A percentile compares a stretch with the other conserved stretches of the same genome.
Conservation (phyloP, 2,329 filamentous ascomycete genomes). For the Aspergillus japonicus region DNA sequence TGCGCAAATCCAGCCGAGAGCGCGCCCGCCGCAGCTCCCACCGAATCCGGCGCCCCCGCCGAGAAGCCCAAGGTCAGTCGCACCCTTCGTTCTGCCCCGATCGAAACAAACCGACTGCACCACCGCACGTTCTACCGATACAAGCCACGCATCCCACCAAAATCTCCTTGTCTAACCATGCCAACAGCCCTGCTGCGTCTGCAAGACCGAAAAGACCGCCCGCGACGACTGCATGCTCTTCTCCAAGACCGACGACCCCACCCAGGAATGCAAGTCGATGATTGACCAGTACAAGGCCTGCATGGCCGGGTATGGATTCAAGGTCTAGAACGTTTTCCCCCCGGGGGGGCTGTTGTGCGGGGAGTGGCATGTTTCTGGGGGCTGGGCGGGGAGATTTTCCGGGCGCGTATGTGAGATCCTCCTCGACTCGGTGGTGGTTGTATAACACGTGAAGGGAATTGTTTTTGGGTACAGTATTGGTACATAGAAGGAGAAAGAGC, state of each 20-base stretch:
- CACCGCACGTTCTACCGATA: not conserved
- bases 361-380: too few relatives aligned
- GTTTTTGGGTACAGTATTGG: not conserved
- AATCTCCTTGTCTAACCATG: too few relatives aligned
- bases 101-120: not conserved
- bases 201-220: slow-evolving; percentile 87
- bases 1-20: slow-evolving; percentile 21
- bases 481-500: slow-evolving; percentile 4
- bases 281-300: slow-evolving; percentile 85
- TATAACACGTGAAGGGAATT: too few relatives aligned
- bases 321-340: slow-evolving; percentile 41
- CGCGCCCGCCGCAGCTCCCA: slow-evolving; percentile 20
- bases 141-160: too few relatives aligned
- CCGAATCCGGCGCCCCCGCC: slow-evolving; percentile 22
- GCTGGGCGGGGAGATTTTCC: too few relatives aligned
- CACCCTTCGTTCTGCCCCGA: too few relatives aligned
- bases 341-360: too few relatives aligned
- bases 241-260: slow-evolving; percentile 75
- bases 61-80: slow-evolving; percentile 41
- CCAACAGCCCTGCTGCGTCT: slow-evolving; percentile 88
- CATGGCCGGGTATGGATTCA: slow-evolving; percentile 92
- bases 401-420: too few relatives aligned
- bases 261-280: slow-evolving; percentile 74
- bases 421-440: too few relatives aligned
- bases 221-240: slow-evolving; percentile 99